Evolutionary conservation across 164 flowering plant genomes (phyloP).

Genomic region (Magnolia changhungtana): DNA sequence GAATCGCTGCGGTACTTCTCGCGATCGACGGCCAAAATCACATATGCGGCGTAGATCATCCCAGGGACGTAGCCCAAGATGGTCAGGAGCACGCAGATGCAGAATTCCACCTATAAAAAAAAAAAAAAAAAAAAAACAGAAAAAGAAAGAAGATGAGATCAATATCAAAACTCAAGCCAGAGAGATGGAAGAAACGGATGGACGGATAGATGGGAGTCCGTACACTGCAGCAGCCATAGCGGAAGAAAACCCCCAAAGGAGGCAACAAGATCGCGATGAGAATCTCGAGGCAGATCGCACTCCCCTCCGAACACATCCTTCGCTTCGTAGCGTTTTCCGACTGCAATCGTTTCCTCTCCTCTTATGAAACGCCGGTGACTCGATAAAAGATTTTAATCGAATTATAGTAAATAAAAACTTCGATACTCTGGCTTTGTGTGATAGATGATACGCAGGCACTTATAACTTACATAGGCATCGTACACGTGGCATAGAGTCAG

Average conservation of each 20-base stretch:
- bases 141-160: not conserved
- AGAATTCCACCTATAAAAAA: conserved; percentile 25
- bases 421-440: too few relatives aligned
- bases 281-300: conserved; percentile 36
- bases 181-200: not conserved
- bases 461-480: too few relatives aligned
- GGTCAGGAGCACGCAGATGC: conserved; percentile 39
- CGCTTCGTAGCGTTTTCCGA: not conserved
- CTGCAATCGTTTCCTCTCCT: not conserved
- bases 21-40: conserved; percentile 26
- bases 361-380: too few relatives aligned
- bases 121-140: not conserved
- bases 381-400: too few relatives aligned
- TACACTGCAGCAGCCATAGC: conserved; percentile 65
- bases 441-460: too few relatives aligned
- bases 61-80: conserved; percentile 43
- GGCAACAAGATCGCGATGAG: conserved; percentile 68
- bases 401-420: too few relatives aligned
- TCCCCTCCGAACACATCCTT: conserved; percentile 4
- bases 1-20: conserved; percentile 16
- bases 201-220: not conserved
- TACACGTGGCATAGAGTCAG: too few relatives aligned
- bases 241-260: conserved; percentile 71
- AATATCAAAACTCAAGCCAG: not conserved
- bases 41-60: conserved; percentile 40